Percentiles rank a stretch among this genome's conserved stretches.
Conservation (phyloP, 179 eudicot genomes). For the Kewa caespitosa region DNA sequence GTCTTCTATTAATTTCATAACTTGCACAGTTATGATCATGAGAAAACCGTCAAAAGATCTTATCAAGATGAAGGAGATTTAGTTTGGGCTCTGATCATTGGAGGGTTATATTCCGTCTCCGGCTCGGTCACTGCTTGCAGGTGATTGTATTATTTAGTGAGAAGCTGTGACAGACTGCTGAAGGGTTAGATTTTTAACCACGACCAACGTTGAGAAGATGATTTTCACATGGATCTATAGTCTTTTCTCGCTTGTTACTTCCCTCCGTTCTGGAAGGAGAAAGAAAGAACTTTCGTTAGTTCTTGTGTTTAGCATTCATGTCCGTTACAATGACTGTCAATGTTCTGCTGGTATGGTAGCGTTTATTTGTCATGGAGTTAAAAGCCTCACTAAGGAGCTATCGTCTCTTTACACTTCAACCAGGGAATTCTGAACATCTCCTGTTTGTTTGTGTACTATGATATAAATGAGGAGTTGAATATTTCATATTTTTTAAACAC, state of each 20-base stretch:
- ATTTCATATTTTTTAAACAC: neutral
- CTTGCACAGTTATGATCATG: neutral
- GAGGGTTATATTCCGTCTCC: neutral
- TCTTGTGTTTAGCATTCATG: neutral
- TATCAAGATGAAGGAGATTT: constrained; percentile 1
- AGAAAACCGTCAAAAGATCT: neutral
- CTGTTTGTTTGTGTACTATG: neutral
- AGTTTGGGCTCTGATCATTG: neutral
- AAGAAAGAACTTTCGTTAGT: neutral
- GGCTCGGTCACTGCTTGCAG: neutral
- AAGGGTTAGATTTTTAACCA: neutral
- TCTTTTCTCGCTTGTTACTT: neutral
- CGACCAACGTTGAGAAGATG: neutral
- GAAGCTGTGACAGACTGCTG: neutral
- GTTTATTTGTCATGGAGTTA: neutral
- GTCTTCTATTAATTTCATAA: too few species aligned
- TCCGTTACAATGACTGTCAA: neutral
- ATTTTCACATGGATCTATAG: neutral
- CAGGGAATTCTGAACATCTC: neutral
- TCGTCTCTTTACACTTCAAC: neutral
- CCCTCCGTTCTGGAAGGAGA: neutral
- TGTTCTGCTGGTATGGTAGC: neutral
- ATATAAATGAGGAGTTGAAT: neutral
- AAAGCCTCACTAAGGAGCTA: neutral
- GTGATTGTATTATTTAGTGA: neutral